These are phyloP conservation scores for Phytophthora sp. DNA, from an alignment of 352 stramenopile genomes.

Conservation along the genomic window DNA sequence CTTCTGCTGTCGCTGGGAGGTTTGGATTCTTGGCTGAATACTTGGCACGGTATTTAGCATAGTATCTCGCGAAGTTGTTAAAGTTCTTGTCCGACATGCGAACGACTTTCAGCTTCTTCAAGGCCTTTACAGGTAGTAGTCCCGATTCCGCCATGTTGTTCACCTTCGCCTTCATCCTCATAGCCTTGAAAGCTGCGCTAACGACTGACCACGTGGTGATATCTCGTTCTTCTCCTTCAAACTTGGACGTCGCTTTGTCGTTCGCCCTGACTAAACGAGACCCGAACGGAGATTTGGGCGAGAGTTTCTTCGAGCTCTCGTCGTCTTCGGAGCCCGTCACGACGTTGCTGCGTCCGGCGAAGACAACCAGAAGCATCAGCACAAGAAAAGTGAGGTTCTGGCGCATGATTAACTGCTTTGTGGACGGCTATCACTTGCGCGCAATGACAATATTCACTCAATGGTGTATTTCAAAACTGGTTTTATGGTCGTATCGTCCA, in stretches of 20 bases:
- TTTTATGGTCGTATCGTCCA: neutral
- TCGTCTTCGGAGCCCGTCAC: neutral
- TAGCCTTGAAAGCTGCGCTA: neutral
- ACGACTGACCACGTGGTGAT: neutral
- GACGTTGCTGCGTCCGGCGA: neutral
- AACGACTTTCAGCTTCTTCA: conserved; percentile 18
- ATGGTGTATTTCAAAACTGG: no score
- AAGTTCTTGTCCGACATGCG: conserved; percentile 22
- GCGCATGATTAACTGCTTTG: neutral
- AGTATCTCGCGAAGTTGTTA: conserved; percentile 27
- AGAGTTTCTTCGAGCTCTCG: neutral
- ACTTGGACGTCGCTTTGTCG: neutral
- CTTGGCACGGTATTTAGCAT: conserved; percentile 15
- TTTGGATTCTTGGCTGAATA: conserved; percentile 1
- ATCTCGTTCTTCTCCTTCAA: conserved; percentile 15
- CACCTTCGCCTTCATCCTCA: conserved; percentile 11
- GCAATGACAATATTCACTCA: neutral
- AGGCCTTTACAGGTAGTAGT: neutral
- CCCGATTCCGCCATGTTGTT: conserved; percentile 10
- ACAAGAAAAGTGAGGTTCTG: neutral
- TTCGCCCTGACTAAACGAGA: neutral
- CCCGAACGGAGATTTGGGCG: neutral
- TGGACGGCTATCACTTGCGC: neutral
- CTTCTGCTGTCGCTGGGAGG: conserved; percentile 16
- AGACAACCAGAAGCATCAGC: neutral